Percentiles rank a stretch among this genome's conserved stretches.
phyloP scores from a whole-genome alignment of 305 asterid genomes.

The Fraxinus latifolia region DNA sequence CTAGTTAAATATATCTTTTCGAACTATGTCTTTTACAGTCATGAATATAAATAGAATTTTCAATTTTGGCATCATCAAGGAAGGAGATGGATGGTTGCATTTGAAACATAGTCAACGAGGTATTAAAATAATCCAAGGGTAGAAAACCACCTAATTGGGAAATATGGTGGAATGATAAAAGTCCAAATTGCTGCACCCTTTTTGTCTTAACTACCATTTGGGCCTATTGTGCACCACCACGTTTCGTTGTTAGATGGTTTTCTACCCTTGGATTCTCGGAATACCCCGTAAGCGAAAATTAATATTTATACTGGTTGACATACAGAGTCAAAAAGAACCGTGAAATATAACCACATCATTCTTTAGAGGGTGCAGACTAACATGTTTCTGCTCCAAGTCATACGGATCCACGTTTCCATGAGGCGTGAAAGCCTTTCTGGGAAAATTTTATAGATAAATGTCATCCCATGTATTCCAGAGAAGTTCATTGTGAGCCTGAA shows the following conservation, averaged over 20 bases:
- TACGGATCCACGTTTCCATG: background rate
- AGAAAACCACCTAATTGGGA: background rate
- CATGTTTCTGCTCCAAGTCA: background rate
- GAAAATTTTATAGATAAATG: background rate
- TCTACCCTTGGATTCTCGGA: background rate
- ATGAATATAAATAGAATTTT: background rate
- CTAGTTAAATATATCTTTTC: background rate
- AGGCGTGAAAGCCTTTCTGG: background rate
- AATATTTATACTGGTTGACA: background rate
- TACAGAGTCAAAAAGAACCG: background rate
- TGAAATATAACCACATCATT: background rate
- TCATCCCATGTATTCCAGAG: background rate
- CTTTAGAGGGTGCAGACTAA: background rate
- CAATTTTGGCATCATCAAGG: background rate
- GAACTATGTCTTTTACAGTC: background rate
- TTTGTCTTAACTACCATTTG: background rate
- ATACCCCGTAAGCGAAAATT: background rate
- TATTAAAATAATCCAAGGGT: background rate
- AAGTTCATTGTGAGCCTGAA: background rate
- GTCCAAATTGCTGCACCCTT: background rate
- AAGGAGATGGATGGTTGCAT: background rate
- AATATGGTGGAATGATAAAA: background rate
- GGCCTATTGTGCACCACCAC: background rate
- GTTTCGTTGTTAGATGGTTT: background rate
- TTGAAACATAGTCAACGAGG: background rate